phyloP scores from a whole-genome alignment of 1,139 yeast species.

The Saccharomyces hybrid region DNA sequence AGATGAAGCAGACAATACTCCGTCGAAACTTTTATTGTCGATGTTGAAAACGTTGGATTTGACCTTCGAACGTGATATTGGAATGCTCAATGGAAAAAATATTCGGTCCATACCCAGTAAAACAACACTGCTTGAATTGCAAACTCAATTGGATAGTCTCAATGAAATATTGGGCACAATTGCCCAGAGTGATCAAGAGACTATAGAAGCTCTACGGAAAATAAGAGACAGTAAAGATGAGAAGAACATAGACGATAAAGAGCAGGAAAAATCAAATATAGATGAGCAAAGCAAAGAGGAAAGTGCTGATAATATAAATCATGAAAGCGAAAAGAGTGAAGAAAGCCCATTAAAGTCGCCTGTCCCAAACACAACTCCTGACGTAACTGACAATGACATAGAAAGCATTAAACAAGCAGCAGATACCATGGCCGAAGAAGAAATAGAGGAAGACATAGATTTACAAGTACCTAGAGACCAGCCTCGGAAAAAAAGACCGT shows the following conservation, averaged over 20 bases:
- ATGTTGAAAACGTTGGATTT: constrained; percentile 47
- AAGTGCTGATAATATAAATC: background rate
- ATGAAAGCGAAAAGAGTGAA: constrained; percentile 2
- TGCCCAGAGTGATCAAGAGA: constrained; percentile 39
- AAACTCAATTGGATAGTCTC: constrained; percentile 42
- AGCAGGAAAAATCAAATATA: constrained; percentile 7
- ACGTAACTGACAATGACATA: background rate
- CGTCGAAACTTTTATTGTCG: constrained; percentile 39
- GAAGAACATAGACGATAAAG: constrained; percentile 10
- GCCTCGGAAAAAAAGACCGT: background rate
- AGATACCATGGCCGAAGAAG: background rate
- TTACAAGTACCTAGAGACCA: constrained; percentile 5
- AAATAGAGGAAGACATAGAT: constrained; percentile 9
- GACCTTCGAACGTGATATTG: constrained; percentile 51
- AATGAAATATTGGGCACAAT: constrained; percentile 44
- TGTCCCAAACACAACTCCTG: background rate
- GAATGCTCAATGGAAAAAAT: constrained; percentile 53
- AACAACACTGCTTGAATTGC: constrained; percentile 40
- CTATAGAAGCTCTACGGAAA: constrained; percentile 16
- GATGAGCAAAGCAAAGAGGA: constrained; percentile 6
- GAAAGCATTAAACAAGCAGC: background rate
- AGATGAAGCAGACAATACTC: background rate
- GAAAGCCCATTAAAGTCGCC: constrained; percentile 7
- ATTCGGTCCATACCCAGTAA: constrained; percentile 43
- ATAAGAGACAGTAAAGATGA: constrained; percentile 17